Evolutionary conservation across 306 rosid genomes (phyloP).

Genomic region (Comarum palustre): DNA sequence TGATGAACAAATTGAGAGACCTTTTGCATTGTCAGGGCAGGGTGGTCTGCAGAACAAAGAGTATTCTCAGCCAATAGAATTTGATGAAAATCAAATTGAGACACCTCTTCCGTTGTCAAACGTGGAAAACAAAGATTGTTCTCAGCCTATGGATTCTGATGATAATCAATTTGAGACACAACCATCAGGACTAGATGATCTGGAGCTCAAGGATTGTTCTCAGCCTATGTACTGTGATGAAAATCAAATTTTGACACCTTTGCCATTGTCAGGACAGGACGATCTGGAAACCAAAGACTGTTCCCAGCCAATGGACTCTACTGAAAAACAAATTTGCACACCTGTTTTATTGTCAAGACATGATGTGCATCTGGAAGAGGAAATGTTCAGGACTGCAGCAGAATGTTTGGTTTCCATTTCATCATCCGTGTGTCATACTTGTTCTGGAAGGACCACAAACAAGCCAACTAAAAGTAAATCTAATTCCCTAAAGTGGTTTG

Average conservation of each 20-base stretch:
- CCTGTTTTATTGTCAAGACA: constrained; percentile 31
- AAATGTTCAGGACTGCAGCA: constrained; percentile 51
- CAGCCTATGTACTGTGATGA: constrained; percentile 66
- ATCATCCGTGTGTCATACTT: constrained; percentile 27
- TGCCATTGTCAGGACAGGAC: constrained; percentile 25
- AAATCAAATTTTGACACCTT: constrained; percentile 29
- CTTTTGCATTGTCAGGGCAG: background rate
- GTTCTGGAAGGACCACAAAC: constrained; percentile 20
- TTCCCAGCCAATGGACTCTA: constrained; percentile 64
- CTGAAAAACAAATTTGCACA: constrained; percentile 44
- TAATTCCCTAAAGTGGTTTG: constrained; percentile 69
- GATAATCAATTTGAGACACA: constrained; percentile 37
- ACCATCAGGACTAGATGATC: constrained; percentile 9
- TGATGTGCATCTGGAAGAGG: constrained; percentile 40
- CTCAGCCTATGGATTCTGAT: constrained; percentile 61
- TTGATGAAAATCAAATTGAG: constrained; percentile 48
- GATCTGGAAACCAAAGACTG: constrained; percentile 55
- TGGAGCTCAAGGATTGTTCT: constrained; percentile 53
- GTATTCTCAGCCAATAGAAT: constrained; percentile 60
- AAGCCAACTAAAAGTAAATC: constrained; percentile 27
- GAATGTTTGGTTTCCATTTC: constrained; percentile 65
- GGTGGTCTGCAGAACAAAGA: constrained; percentile 52
- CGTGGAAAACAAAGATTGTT: constrained; percentile 57
- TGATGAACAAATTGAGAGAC: background rate
- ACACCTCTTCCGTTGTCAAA: constrained; percentile 5